A percentile compares a stretch with the other conserved stretches of the same genome.
Conservation (phyloP, 2,329 filamentous ascomycete species). For the Coniosporium tulheliwenetii region DNA sequence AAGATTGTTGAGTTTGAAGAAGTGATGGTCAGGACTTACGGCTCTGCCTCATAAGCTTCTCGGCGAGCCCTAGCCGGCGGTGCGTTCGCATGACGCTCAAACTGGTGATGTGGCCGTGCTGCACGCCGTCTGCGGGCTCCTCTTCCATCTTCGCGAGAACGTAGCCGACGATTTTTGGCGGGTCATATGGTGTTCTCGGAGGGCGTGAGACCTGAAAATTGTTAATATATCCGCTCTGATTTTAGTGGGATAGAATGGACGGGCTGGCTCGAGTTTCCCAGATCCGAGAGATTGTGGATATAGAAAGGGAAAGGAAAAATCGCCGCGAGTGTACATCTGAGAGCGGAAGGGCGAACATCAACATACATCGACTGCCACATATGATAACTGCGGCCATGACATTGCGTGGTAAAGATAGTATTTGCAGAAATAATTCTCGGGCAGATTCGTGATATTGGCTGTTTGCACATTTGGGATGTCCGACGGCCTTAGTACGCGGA, state of each 20-base stretch:
- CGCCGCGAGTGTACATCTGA: too few relatives aligned
- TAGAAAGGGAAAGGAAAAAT: too few relatives aligned
- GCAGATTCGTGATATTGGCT: conserved; percentile 96
- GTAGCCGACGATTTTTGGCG: conserved; percentile 95
- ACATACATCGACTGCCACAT: conserved; percentile 73
- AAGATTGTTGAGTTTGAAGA: not conserved
- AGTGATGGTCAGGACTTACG: conserved; percentile 41
- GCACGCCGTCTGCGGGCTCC: conserved; percentile 78
- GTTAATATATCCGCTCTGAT: not conserved
- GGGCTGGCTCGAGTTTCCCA: not conserved
- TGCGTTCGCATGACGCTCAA: conserved; percentile 95
- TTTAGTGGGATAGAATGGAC: not conserved
- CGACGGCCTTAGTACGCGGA: conserved; percentile 67
- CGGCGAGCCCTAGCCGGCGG: conserved; percentile 74
- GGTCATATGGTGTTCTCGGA: conserved; percentile 63
- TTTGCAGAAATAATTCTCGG: conserved; percentile 99
- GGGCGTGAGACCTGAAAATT: conserved; percentile 50
- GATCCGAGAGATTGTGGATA: not conserved
- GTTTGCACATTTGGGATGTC: conserved; percentile 91
- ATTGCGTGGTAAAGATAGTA: conserved; percentile 99
- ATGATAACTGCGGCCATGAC: conserved; percentile 94
- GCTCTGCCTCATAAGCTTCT: conserved; percentile 94
- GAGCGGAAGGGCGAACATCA: not conserved
- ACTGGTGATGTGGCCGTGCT: conserved; percentile 92
- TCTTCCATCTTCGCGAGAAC: conserved; percentile 99